phyloP scores from a whole-genome alignment of 257 asterid genomes.

The Primulina huaijiensis region DNA sequence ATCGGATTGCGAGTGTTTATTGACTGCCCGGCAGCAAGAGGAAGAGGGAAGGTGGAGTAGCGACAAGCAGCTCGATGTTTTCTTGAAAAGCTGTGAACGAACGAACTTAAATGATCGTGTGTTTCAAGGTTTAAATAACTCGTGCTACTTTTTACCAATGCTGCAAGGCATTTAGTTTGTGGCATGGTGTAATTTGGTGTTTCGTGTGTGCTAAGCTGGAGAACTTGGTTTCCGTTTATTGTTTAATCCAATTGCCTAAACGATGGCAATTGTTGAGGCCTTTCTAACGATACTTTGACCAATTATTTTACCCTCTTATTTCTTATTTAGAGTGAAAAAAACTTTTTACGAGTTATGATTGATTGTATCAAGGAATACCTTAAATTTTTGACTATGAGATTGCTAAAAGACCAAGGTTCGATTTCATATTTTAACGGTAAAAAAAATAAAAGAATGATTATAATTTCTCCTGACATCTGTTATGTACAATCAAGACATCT shows the following conservation, averaged over 20 bases:
- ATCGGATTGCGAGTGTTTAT: constrained; percentile 26
- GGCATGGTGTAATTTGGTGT: no score
- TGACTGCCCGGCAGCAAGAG: constrained; percentile 37
- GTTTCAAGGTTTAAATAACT: no score
- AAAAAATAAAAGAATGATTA: not conserved
- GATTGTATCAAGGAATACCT: not conserved
- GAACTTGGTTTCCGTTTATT: no score
- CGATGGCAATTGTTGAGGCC: not conserved
- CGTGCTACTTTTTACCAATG: no score
- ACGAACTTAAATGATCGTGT: no score
- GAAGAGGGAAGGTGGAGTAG: constrained; percentile 35
- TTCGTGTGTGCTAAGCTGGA: no score
- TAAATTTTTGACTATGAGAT: no score
- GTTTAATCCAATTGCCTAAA: not conserved
- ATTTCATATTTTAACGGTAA: no score
- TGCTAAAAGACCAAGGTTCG: not conserved
- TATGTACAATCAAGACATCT: constrained; percentile 9
- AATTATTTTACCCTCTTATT: not conserved
- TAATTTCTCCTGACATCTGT: constrained; percentile 21
- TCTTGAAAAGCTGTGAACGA: constrained; percentile 19
- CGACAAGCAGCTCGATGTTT: constrained; percentile 49
- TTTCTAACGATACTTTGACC: not conserved
- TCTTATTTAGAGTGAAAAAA: no score
- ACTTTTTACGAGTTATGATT: not conserved
- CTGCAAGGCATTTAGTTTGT: no score